Base-by-base conservation (phyloP, 495 filamentous ascomycete species). In the Lineolata rhizophorae region DNA sequence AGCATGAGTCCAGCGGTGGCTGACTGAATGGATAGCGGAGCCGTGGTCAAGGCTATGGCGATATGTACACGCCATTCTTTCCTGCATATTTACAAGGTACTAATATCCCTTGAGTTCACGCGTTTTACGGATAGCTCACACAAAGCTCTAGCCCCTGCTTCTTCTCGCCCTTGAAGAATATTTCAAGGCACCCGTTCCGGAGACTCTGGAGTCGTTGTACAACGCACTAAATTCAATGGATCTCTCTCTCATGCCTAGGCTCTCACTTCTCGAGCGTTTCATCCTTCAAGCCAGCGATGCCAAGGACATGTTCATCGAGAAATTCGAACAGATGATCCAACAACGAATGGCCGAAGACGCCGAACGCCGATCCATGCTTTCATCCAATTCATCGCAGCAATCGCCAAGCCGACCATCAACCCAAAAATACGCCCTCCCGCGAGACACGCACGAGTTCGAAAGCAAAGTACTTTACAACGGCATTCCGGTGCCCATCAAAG, bases 51-150 rank as follows among this genome's bases (percentile, higher is more conserved):
- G 54, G 83, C 87, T 2, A 97, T 97, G 87, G 87, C 87, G n/a
- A 94, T 97, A 41, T 97, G 87, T 55, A 97, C 87, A 3, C 61
- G 85, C 29, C 87, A 97, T 57, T 83, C 87, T n/a, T 97, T 97
- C 49, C 62, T 97, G 31, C 85, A 97, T 52, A 95, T 97, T 35
- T 97, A 95, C 54, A 97, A 95, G 66, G 81, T n/a, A n/a, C n/a
- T n/a, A n/a, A n/a, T n/a, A n/a, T n/a, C n/a, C n/a, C n/a, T n/a
- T 81, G 36, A 12, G 17, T 12, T 22, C 10, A 2, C 18, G 22
- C 33, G 27, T 27, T 29, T n/a, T 11, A 4, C 14, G 29, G n/a
- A 16, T 17, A 11, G n/a, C 16, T 17, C 18, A 32, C 14, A 34
- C 55, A 45, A 14, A 35, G 16, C 3, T 33, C 22, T 39, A 91